Evolutionary conservation across 2,329 filamentous ascomycete genomes (phyloP).

Genomic region (Achaetomium macrosporum): DNA sequence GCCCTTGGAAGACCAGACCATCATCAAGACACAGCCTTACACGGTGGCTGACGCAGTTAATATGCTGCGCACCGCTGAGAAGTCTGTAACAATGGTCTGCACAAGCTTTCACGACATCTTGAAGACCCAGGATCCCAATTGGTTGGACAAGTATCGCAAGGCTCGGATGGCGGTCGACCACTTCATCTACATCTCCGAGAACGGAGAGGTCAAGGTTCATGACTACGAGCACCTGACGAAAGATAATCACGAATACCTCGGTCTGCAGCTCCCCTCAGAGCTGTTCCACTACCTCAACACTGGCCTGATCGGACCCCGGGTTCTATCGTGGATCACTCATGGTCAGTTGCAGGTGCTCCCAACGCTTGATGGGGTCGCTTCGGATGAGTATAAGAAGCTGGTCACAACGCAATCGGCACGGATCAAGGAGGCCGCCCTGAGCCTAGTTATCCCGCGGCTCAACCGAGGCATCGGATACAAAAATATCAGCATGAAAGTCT

Average conservation of each 20-base stretch:
- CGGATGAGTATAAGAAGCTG: constrained; percentile 73
- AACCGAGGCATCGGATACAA: constrained; percentile 80
- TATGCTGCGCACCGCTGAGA: constrained; percentile 65
- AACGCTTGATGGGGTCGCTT: constrained; percentile 78
- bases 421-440: constrained; percentile 69
- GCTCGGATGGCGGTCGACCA: constrained; percentile 82
- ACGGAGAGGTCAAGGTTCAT: constrained; percentile 71
- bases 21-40: constrained; percentile 49
- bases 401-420: constrained; percentile 69
- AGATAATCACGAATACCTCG: constrained; percentile 85
- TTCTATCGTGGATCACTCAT: constrained; percentile 77
- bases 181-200: constrained; percentile 71
- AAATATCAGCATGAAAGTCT: constrained; percentile 69
- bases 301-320: constrained; percentile 70
- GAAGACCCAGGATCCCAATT: constrained; percentile 63
- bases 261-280: constrained; percentile 83
- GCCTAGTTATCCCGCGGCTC: constrained; percentile 71
- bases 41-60: constrained; percentile 73
- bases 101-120: constrained; percentile 74
- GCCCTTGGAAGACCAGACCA: constrained; percentile 56
- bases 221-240: constrained; percentile 68
- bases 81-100: constrained; percentile 66
- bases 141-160: constrained; percentile 80
- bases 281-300: constrained; percentile 84
- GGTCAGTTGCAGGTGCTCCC: constrained; percentile 71